Evolutionary conservation across 2,329 filamentous ascomycete species (phyloP), one percentile per base, ranked within the genome.

Genomic region (Cytospora paraplurivora): DNA sequence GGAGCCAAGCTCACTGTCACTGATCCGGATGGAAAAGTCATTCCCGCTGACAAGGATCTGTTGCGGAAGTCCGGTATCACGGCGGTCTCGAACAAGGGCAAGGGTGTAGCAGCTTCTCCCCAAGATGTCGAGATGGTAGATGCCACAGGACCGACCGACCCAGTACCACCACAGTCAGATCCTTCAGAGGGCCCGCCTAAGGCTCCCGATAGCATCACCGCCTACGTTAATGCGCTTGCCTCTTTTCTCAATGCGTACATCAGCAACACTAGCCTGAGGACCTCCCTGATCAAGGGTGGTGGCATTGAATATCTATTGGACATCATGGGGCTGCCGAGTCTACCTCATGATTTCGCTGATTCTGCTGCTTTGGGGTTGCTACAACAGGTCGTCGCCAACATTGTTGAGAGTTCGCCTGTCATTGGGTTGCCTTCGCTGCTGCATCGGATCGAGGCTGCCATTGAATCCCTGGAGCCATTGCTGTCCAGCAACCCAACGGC

Each of bases 231-330:
- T 70, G 90, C 90, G 32, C 80, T 92, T 44, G 84, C 89, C 65
- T 89, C 86, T 56, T 99, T 99, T 73, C 77, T 99, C 53, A 75
- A 76, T 11, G 71, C 89, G 1, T 94, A 95, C 73, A 86, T 95
- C 64, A 84, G 86, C 67, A 96, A 96, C 71, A 81, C 85, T 62
- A 82, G 82, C 38, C 83, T 96, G 69, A 93, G 90, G 74, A 79
- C 82, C 19, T 83, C 85, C 32, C 94, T 97, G 71, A 87, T 95
- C 67, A 86, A 90, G 61, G 84, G 85, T 56, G 92, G 93, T 63
- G 95, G 92, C 7, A 87, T 94, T 32, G 92, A 97, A 74, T 82
- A 90, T 57, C 81, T 98, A 21, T 81, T 99, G 60, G 92, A 97
- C 72, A 86, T 97, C 62, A 89, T 89, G 49, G 91, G 90, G 60